These are phyloP conservation scores for Biancaea sappan DNA, from an alignment of 306 rosid species.

Conservation along the genomic window DNA sequence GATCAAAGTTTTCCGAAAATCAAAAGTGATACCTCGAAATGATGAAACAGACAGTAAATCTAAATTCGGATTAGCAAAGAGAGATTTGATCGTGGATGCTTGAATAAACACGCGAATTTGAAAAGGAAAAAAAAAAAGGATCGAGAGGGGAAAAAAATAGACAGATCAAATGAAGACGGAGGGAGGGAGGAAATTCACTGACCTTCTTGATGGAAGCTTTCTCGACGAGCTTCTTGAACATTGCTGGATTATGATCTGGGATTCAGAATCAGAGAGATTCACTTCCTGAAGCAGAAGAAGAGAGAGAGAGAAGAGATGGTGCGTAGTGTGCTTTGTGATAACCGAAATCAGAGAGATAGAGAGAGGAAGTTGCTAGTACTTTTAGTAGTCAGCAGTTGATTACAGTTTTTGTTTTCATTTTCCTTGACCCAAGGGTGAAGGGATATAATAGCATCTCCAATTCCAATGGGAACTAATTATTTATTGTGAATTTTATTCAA, in stretches of 20 bases:
- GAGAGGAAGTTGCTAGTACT: neutral
- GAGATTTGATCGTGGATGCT: neutral
- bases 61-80: neutral
- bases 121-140: neutral
- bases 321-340: conserved; percentile 51
- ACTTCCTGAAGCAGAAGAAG: neutral
- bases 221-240: conserved; percentile 86
- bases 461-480: no score
- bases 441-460: no score
- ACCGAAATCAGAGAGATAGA: conserved; percentile 43
- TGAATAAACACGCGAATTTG: neutral
- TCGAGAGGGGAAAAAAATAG: no score
- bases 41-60: neutral
- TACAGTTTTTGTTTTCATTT: conserved; percentile 31
- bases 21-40: neutral
- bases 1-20: neutral
- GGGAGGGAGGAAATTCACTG: neutral
- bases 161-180: neutral
- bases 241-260: conserved; percentile 38
- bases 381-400: conserved; percentile 42
- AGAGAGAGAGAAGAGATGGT: neutral
- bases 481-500: no score
- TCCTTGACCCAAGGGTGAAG: no score
- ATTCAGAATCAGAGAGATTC: conserved; percentile 14
- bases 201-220: conserved; percentile 87